Base-by-base conservation (phyloP, 306 rosid species). In the Elaeagnus macrophylla region DNA sequence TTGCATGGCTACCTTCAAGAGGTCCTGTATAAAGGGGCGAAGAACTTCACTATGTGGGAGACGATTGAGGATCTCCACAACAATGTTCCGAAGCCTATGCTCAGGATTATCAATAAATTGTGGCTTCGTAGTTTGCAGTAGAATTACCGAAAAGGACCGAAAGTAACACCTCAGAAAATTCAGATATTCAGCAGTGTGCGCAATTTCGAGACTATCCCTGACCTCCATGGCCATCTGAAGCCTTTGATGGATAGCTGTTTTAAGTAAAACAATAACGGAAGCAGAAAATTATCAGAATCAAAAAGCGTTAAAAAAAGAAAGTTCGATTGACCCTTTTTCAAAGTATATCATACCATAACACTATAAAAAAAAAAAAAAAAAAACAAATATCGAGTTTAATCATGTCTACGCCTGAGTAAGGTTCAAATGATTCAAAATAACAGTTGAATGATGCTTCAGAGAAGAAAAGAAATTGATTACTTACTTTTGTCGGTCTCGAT, bases 41-140 rank as follows among this genome's bases (percentile, higher is more conserved):
- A 93, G 96, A 59, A 93, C 99, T 70, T 93, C 99, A 72, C 87
- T 93, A 43, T 93, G 96, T 0, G 99, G 99, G 43, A 93, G 93
- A 46, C 99, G 91, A 72, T 87, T 87, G 58, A 93, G 85, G 43
- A 93, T 87, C 85, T 87, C 96, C 66, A 93, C 95, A 53, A 84
- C 96, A 12, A 87, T 75, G 65, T 87, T 93, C 53, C 99, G 80
- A 43, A 93, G 89, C 75, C 87, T 93, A 64, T 93, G 96, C 69
- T 93, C 96, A 0, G 71, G 85, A 67, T 74, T 93, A 51, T 87
- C 99, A 32, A 72, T 72, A 49, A 77, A 80, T 68, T 93, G 99
- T 6, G 99, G 95, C 72, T 83, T 93, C 0, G 99, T 84, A 53
- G 81, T 75, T 59, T 84, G 83, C 67, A 80, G 55, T 20, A 93